Percentiles rank a stretch among this genome's conserved stretches.
phyloP scores from a whole-genome alignment of 2,329 filamentous ascomycete genomes.

The Cephalotrichum gorgonifer region DNA sequence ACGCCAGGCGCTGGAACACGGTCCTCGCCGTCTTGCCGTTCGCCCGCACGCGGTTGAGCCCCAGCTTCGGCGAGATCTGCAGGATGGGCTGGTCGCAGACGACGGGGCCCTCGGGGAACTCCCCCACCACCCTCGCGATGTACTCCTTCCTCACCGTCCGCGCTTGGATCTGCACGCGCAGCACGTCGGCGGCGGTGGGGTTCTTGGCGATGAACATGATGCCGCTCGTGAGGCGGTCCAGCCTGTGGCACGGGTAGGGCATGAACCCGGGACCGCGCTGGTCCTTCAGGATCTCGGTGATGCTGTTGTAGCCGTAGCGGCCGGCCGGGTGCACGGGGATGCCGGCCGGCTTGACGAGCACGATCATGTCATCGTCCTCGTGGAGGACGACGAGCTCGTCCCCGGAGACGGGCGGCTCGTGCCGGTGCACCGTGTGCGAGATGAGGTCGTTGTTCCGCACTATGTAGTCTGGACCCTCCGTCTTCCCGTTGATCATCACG shows the following conservation, averaged over 20 bases:
- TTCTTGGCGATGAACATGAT: slow-evolving; percentile 98
- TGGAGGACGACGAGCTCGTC: slow-evolving; percentile 73
- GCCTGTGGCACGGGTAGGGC: slow-evolving; percentile 72
- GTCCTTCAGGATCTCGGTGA: slow-evolving; percentile 85
- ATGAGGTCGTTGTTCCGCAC: slow-evolving; percentile 86
- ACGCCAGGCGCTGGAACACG: slow-evolving; percentile 86
- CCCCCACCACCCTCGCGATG: slow-evolving; percentile 77
- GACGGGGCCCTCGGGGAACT: slow-evolving; percentile 84
- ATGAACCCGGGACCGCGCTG: slow-evolving; percentile 50
- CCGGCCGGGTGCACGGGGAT: slow-evolving; percentile 93
- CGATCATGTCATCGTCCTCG: slow-evolving; percentile 86
- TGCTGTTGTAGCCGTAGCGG: slow-evolving; percentile 89
- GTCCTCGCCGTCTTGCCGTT: slow-evolving; percentile 85
- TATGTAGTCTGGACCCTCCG: slow-evolving; percentile 55
- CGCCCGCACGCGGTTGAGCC: slow-evolving; percentile 86
- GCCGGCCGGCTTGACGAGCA: slow-evolving; percentile 93
- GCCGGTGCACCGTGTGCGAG: slow-evolving; percentile 86
- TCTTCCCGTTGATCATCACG: slow-evolving; percentile 71
- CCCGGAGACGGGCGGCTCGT: slow-evolving; percentile 85
- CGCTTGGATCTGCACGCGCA: slow-evolving; percentile 66
- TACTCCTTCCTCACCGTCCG: slow-evolving; percentile 93
- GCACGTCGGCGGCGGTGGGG: slow-evolving; percentile 63
- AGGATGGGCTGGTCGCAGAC: slow-evolving; percentile 91
- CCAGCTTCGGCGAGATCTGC: slow-evolving; percentile 88
- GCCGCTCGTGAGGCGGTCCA: slow-evolving; percentile 87